Evolutionary conservation across 441 rosid genomes (phyloP).

Genomic region (Eugenia klotzschiana): DNA sequence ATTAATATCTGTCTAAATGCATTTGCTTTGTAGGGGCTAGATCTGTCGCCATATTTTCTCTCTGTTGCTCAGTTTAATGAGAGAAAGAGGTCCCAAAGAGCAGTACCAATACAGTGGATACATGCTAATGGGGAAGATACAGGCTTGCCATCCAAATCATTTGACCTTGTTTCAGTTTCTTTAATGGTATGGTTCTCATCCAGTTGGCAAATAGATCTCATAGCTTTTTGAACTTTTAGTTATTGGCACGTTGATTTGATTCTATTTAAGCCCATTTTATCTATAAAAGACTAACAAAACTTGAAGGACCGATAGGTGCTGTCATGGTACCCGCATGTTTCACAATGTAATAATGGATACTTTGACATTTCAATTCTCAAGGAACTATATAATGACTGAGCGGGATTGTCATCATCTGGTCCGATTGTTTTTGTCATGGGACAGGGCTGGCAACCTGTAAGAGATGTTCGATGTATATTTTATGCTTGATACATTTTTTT

Average conservation of each 20-base stretch:
- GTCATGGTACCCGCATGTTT: not conserved
- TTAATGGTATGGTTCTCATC: constrained; percentile 20
- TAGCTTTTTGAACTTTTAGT: not conserved
- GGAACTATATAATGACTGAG: not conserved
- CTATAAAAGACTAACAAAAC: not conserved
- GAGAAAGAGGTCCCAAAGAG: constrained; percentile 19
- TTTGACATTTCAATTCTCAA: not conserved
- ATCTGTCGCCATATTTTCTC: constrained; percentile 53
- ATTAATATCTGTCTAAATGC: not conserved
- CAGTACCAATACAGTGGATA: constrained; percentile 28
- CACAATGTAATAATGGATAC: not conserved
- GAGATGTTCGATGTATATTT: not conserved
- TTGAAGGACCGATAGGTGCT: not conserved
- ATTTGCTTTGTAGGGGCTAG: constrained; percentile 31
- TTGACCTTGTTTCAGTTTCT: constrained; percentile 33
- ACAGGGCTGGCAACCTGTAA: not conserved
- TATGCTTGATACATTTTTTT: not conserved
- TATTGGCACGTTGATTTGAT: not conserved
- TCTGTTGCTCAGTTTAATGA: constrained; percentile 45
- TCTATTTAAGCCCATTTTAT: not conserved
- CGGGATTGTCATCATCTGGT: not conserved
- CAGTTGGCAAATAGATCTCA: not conserved
- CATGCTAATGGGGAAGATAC: constrained; percentile 51
- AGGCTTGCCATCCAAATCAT: constrained; percentile 43
- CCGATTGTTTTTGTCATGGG: not conserved